phyloP scores from a whole-genome alignment of 1,284 basidiomycete genomes.

The Prillingera fragicola region DNA sequence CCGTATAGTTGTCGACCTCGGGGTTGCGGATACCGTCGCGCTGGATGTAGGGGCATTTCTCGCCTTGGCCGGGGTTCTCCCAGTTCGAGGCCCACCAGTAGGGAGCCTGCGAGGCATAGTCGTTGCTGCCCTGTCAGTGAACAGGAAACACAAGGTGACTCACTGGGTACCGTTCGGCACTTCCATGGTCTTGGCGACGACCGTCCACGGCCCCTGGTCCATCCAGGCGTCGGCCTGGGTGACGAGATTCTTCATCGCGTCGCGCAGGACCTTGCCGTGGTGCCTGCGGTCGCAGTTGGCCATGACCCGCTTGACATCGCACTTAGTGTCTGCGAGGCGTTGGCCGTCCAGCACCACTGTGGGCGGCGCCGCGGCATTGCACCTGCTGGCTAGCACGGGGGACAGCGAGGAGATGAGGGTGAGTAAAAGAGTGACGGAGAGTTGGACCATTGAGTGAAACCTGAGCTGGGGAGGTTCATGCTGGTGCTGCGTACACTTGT shows the following conservation, averaged over 20 bases:
- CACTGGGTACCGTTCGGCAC: slow-evolving; percentile 6
- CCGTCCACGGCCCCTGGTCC: slow-evolving; percentile 7
- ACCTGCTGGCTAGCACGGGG: too few relatives aligned
- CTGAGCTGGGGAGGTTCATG: too few relatives aligned
- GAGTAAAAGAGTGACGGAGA: too few relatives aligned
- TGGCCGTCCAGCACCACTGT: slow-evolving; percentile 7
- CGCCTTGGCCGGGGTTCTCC: background rate
- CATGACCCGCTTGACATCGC: background rate
- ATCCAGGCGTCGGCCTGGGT: slow-evolving; percentile 1
- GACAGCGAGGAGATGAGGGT: too few relatives aligned
- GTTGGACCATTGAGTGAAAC: too few relatives aligned
- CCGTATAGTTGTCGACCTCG: slow-evolving; percentile 11
- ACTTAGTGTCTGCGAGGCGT: slow-evolving; percentile 1
- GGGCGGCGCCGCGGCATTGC: background rate
- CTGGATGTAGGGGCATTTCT: slow-evolving; percentile 10
- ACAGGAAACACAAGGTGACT: background rate
- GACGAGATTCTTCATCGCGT: background rate
- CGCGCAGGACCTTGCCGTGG: background rate
- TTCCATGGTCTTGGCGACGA: slow-evolving; percentile 4
- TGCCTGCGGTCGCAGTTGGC: background rate
- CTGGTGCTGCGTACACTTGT: too few relatives aligned
- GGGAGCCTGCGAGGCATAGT: slow-evolving; percentile 15
- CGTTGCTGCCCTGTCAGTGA: background rate
- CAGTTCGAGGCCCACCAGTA: slow-evolving; percentile 14
- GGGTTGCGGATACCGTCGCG: slow-evolving; percentile 13